Conservation (phyloP, 1,284 basidiomycete genomes). For the Cryptococcus sp. region DNA sequence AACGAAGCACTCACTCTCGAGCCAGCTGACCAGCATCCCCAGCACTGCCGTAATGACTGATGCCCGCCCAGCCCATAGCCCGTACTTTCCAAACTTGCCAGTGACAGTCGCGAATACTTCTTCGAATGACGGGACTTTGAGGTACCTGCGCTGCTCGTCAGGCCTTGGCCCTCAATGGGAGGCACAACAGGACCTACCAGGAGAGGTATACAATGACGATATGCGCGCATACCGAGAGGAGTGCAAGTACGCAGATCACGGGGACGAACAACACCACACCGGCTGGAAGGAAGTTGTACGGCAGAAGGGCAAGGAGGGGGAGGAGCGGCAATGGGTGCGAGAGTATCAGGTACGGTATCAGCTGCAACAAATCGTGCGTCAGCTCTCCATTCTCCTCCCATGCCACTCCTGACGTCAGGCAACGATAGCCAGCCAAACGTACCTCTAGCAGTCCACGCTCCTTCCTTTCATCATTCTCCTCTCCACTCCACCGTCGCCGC, state of each 20-base stretch:
- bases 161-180: not conserved
- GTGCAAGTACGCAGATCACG: conserved; percentile 37
- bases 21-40: conserved; percentile 40
- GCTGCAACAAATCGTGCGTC: conserved; percentile 20
- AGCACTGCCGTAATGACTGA: conserved; percentile 37
- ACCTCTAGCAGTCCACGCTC: conserved; percentile 31
- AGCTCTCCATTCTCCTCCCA: not conserved
- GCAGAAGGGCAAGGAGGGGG: conserved; percentile 42
- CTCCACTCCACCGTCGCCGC: conserved; percentile 19
- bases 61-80: conserved; percentile 36
- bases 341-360: conserved; percentile 45
- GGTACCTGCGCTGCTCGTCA: conserved; percentile 33
- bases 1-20: conserved; percentile 35
- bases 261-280: conserved; percentile 50
- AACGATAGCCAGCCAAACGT: not conserved
- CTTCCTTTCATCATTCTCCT: conserved; percentile 22
- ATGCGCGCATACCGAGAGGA: conserved; percentile 45
- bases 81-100: conserved; percentile 37
- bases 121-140: conserved; percentile 48
- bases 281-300: conserved; percentile 48
- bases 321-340: conserved; percentile 48
- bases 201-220: conserved; percentile 50
- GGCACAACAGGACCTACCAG: conserved; percentile 35
- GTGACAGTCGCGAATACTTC: conserved; percentile 44
- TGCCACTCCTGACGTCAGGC: not conserved